A percentile compares a stretch with the other conserved stretches of the same genome.
These are phyloP conservation scores for Pseudogymnoascus destructans DNA, from an alignment of 2,329 filamentous ascomycete species.

Conservation along the genomic window DNA sequence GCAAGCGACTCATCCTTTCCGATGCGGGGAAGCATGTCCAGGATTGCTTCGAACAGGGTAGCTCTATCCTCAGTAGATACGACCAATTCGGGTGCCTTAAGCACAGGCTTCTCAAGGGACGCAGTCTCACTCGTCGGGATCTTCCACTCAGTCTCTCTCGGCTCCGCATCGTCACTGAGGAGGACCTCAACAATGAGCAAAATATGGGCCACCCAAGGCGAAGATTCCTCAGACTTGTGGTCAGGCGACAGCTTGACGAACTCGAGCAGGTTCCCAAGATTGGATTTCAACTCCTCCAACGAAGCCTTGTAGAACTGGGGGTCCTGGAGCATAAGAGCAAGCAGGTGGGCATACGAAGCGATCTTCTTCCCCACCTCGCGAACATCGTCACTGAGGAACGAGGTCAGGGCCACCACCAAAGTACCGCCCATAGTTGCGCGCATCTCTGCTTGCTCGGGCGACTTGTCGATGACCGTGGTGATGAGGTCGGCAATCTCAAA, in stretches of 20 bases:
- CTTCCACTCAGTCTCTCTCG: conserved; percentile 60
- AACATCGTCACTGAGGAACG: conserved; percentile 46
- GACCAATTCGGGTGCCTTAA: conserved; percentile 46
- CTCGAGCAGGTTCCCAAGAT: conserved; percentile 59
- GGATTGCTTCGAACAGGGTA: conserved; percentile 61
- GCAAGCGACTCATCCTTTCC: conserved; percentile 80
- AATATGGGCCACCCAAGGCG: conserved; percentile 85
- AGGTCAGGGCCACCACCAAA: conserved; percentile 70
- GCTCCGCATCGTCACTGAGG: conserved; percentile 78
- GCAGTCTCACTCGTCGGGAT: conserved; percentile 38
- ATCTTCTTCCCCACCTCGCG: conserved; percentile 45
- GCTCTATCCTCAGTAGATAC: conserved; percentile 52
- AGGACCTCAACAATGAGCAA: conserved; percentile 82
- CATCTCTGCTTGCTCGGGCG: conserved; percentile 41
- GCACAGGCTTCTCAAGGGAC: conserved; percentile 38
- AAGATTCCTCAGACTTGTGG: conserved; percentile 61
- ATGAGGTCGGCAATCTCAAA: conserved; percentile 88
- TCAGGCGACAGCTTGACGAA: conserved; percentile 64
- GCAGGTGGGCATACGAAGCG: conserved; percentile 79
- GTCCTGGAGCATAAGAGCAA: conserved; percentile 79
- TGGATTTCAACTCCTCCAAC: conserved; percentile 60
- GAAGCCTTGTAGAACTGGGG: conserved; percentile 67
- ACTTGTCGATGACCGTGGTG: conserved; percentile 51
- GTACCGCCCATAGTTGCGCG: conserved; percentile 67
- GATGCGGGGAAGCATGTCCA: conserved; percentile 73